These are phyloP conservation scores for Eucalyptus paniculata DNA, from an alignment of 345 rosid species.

Conservation along the genomic window DNA sequence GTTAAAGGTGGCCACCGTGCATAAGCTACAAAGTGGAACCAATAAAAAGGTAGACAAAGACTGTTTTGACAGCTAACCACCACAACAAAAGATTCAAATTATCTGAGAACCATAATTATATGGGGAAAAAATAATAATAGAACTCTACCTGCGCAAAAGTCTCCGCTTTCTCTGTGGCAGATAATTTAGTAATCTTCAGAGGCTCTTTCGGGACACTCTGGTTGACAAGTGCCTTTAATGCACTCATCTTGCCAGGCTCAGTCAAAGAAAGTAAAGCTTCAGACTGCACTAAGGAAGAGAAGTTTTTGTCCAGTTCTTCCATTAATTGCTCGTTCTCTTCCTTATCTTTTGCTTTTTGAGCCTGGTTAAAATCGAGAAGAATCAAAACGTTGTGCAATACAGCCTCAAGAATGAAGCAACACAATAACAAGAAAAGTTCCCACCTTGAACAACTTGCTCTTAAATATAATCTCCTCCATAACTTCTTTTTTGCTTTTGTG, in stretches of 20 bases:
- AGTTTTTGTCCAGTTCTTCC: slow-evolving; percentile 72
- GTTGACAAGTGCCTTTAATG: slow-evolving; percentile 40
- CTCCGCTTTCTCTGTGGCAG: slow-evolving; percentile 3
- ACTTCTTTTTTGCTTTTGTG: slow-evolving; percentile 84
- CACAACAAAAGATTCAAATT: neutral
- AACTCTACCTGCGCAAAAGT: slow-evolving; percentile 23
- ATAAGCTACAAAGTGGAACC: neutral
- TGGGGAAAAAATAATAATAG: neutral
- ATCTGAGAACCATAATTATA: neutral
- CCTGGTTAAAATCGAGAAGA: slow-evolving; percentile 25
- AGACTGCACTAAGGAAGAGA: slow-evolving; percentile 55
- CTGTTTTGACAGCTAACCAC: neutral
- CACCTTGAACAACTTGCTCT: slow-evolving; percentile 95
- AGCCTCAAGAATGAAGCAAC: neutral
- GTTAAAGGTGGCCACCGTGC: neutral
- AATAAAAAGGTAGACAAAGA: neutral
- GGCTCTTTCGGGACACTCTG: slow-evolving; percentile 20
- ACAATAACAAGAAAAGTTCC: neutral
- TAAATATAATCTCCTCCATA: slow-evolving; percentile 84
- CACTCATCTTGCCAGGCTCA: slow-evolving; percentile 53
- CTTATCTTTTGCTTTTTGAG: slow-evolving; percentile 77
- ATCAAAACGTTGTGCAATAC: neutral
- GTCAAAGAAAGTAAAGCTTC: slow-evolving; percentile 42
- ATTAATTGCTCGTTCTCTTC: slow-evolving; percentile 70
- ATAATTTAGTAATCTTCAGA: slow-evolving; percentile 11